Base-by-base conservation (phyloP, 495 filamentous ascomycete genomes). In the Staphylotrichum longicolle region DNA sequence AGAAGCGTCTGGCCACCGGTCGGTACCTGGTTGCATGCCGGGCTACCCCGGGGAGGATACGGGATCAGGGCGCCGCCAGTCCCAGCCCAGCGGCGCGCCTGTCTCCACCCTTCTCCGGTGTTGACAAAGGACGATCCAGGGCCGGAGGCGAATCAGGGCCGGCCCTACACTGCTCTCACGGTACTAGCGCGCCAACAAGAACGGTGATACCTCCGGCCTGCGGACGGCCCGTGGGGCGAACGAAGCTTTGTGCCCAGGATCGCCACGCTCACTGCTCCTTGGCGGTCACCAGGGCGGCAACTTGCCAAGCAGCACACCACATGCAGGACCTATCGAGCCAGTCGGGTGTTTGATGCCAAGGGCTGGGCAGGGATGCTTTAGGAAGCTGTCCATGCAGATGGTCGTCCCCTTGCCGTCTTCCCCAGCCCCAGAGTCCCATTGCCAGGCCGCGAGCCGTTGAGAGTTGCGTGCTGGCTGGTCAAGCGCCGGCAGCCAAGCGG, bases 351-450 rank as follows among this genome's bases (percentile, higher is more conserved):
- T 34, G 42, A 8, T 39, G 61, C 61, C 62, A 63, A 63, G 62
- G 30, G 27, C 55, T 46, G 14, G 47, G 48, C 54, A 52, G 53
- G 8, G 48, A 47, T 49, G 48, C 10, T 54, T 47, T 54, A 58
- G 61, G 61, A 63, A 63, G 54, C n/a, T 63, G 40, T 41, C 32
- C 41, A 45, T 58, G 54, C 40, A 12, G 39, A 57, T 39, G 54
- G 27, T 15, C 5, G 14, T 15, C 7, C 54, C 40, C 46, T 12
- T 14, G 27, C 30, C 30, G 15, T 4, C 27, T 39, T 54, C 51
- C 49, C 41, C 30, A 41, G 34, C 0, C 7, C 33, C 33, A 41
- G n/a, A 46, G 37, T 57, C 15, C 46, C n/a, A 35, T 35, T 14
- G 15, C n/a, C 60, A 51, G 15, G 37, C 20, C 6, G 37, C 51